These are phyloP conservation scores for Prunus campanulata DNA, from an alignment of 306 rosid species.

Conservation along the genomic window DNA sequence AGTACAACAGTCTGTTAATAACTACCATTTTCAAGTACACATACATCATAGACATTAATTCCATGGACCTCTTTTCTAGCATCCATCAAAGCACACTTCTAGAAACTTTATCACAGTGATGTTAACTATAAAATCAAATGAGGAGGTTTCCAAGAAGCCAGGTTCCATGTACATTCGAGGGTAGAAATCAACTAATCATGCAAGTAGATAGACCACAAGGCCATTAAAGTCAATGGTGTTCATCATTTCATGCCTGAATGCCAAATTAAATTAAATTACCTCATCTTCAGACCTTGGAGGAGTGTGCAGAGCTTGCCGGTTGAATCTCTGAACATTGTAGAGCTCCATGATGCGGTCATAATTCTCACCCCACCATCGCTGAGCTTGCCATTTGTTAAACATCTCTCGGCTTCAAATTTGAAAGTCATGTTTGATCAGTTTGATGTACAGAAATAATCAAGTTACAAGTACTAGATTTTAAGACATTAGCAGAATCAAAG, in stretches of 20 bases:
- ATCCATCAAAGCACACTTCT: background rate
- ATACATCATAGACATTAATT: background rate
- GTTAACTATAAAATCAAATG: background rate
- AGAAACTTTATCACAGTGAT: background rate
- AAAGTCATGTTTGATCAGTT: constrained; percentile 34
- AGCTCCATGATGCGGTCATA: constrained; percentile 90
- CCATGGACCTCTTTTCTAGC: too few relatives aligned
- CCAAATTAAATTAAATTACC: constrained; percentile 38
- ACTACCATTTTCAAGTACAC: background rate
- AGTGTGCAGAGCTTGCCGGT: constrained; percentile 67
- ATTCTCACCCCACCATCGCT: constrained; percentile 96
- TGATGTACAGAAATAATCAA: constrained; percentile 17
- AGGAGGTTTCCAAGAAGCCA: background rate
- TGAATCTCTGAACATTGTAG: constrained; percentile 80
- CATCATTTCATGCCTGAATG: background rate
- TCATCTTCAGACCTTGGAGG: constrained; percentile 77
- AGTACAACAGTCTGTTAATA: constrained; percentile 22
- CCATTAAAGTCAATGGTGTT: background rate
- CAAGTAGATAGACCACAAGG: too few relatives aligned
- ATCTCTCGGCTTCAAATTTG: constrained; percentile 77
- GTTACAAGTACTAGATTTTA: constrained; percentile 22
- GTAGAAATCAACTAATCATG: too few relatives aligned
- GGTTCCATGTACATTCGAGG: too few relatives aligned
- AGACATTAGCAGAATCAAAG: constrained; percentile 8
- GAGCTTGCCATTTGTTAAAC: constrained; percentile 88